Conservation (phyloP, 257 asterid species). For the Petrea volubilis region DNA sequence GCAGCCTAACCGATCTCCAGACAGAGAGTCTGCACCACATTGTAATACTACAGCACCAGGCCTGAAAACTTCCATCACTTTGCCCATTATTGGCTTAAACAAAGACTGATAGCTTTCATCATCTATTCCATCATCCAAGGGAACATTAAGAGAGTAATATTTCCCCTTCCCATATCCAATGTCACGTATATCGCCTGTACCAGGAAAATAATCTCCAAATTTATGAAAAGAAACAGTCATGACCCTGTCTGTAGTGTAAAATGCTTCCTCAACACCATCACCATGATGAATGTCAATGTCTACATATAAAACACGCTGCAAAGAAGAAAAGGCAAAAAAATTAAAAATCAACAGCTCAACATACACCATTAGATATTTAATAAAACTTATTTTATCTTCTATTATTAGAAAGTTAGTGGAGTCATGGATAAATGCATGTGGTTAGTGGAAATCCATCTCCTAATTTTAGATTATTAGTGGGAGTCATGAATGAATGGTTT, state of each 20-base stretch:
- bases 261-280: slow-evolving; percentile 71
- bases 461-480: no score
- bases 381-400: no score
- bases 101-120: slow-evolving; percentile 65
- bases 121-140: slow-evolving; percentile 65
- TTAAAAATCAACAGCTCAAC: background rate
- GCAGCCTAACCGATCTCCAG: slow-evolving; percentile 70
- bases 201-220: slow-evolving; percentile 70
- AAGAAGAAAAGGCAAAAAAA: background rate
- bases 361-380: no score
- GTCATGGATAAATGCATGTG: no score
- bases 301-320: slow-evolving; percentile 63
- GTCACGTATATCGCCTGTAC: slow-evolving; percentile 66
- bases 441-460: no score
- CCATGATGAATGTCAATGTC: slow-evolving; percentile 73
- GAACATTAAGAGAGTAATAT: slow-evolving; percentile 65
- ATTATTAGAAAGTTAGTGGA: no score
- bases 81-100: slow-evolving; percentile 61
- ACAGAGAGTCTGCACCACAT: slow-evolving; percentile 67
- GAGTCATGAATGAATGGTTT: no score
- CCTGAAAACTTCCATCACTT: slow-evolving; percentile 59
- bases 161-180: slow-evolving; percentile 62
- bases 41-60: slow-evolving; percentile 70
- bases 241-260: slow-evolving; percentile 71
- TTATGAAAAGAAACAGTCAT: slow-evolving; percentile 70